Evolutionary conservation across 371 early-diverging fungal species (phyloP).

Genomic region (Rhizopus sp.): DNA sequence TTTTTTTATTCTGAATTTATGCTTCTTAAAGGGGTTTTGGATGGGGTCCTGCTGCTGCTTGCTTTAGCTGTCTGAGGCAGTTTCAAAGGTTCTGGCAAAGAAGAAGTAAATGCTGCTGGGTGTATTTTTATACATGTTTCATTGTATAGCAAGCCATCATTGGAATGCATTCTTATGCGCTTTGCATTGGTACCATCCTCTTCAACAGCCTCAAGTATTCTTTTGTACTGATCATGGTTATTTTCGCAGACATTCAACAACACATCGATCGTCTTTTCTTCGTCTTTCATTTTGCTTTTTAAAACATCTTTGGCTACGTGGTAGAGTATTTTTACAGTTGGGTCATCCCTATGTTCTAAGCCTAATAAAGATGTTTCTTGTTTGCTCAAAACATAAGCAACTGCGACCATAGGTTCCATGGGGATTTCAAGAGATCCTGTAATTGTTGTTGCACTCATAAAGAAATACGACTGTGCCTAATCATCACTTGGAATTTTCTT

Average conservation of each 20-base stretch:
- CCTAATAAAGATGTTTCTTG: slow-evolving; percentile 15
- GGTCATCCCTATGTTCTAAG: slow-evolving; percentile 15
- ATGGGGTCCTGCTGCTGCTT: too few species aligned
- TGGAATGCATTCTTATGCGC: slow-evolving; percentile 6
- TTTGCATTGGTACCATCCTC: slow-evolving; percentile 17
- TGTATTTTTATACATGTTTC: slow-evolving; percentile 15
- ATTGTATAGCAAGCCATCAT: slow-evolving; percentile 10
- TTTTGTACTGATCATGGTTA: slow-evolving; percentile 10
- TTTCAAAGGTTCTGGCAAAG: too few species aligned
- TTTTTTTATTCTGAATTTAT: too few species aligned
- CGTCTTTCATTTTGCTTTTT: too few species aligned
- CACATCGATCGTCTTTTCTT: slow-evolving; percentile 10
- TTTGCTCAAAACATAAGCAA: slow-evolving; percentile 11
- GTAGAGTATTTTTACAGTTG: slow-evolving; percentile 16
- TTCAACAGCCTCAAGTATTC: slow-evolving; percentile 16
- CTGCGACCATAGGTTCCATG: slow-evolving; percentile 11
- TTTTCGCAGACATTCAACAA: slow-evolving; percentile 8
- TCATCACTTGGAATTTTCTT: too few species aligned
- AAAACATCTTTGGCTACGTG: not conserved
- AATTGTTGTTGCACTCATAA: too few species aligned
- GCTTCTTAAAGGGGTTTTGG: too few species aligned
- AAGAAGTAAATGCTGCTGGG: slow-evolving; percentile 6
- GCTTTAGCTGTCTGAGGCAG: too few species aligned
- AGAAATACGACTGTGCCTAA: too few species aligned
- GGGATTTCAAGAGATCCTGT: slow-evolving; percentile 7